phyloP scores from a whole-genome alignment of 2,329 filamentous ascomycete species.

The Fusarium coffeatum region DNA sequence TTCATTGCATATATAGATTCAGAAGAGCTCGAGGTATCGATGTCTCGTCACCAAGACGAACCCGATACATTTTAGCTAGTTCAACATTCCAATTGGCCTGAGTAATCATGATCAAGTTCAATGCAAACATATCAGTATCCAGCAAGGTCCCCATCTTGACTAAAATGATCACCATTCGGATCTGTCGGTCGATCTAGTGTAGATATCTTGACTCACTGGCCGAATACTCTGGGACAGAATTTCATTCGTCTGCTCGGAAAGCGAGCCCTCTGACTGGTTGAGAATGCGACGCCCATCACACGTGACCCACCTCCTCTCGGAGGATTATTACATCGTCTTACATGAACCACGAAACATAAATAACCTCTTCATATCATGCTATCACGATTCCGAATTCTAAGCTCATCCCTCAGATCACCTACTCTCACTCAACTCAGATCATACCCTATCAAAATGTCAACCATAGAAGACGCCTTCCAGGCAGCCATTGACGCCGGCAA shows the following conservation, averaged over 20 bases:
- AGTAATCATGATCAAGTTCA: no score
- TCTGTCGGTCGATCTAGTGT: neutral
- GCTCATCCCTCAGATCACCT: neutral
- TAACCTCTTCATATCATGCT: neutral
- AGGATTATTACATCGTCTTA: conserved; percentile 2
- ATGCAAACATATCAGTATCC: rapidly evolving
- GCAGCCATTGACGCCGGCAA: conserved; percentile 57
- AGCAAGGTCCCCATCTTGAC: neutral
- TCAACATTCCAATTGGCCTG: neutral
- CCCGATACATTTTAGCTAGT: no score
- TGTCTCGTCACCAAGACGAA: no score
- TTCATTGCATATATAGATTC: no score
- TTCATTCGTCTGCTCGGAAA: conserved; percentile 21
- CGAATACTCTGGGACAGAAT: neutral
- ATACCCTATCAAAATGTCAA: conserved; percentile 34
- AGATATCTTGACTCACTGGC: conserved; percentile 5
- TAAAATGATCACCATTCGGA: neutral
- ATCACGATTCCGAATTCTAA: neutral
- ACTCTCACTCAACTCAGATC: rapidly evolving
- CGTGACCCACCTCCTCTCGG: neutral
- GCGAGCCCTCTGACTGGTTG: neutral
- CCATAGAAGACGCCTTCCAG: conserved; percentile 54
- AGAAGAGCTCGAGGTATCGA: no score
- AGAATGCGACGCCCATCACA: neutral
- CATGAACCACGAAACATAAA: conserved; percentile 12